phyloP scores from a whole-genome alignment of 345 rosid species.

The Eucalyptus cladocalyx region DNA sequence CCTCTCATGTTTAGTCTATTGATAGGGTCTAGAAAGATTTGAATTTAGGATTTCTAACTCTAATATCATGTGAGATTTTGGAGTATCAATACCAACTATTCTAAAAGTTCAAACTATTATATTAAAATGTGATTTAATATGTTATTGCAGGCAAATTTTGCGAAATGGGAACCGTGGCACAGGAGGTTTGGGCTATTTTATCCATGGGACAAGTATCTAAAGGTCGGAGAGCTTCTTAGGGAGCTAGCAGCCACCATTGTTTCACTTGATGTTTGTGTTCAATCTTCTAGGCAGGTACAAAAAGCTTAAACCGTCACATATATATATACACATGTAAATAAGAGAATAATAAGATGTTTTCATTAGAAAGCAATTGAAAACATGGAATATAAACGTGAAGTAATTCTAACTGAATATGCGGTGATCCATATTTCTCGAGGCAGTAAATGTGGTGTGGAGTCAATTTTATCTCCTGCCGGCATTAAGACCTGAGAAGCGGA shows the following conservation, averaged over 20 bases:
- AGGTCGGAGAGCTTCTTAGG: conserved; percentile 49
- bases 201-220: conserved; percentile 65
- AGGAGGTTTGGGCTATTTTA: conserved; percentile 62
- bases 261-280: conserved; percentile 26
- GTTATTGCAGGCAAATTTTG: conserved; percentile 50
- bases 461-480: not conserved
- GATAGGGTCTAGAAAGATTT: too few relatives aligned
- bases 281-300: conserved; percentile 21
- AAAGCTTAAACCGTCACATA: too few relatives aligned
- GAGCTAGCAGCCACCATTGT: conserved; percentile 24
- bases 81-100: fast-evolving
- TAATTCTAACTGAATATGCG: not conserved
- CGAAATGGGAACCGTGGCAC: conserved; percentile 97
- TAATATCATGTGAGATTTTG: too few relatives aligned
- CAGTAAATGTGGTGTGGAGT: not conserved
- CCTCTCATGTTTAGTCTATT: too few relatives aligned
- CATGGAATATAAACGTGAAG: not conserved
- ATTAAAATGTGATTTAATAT: too few relatives aligned
- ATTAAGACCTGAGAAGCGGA: not conserved
- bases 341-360: too few relatives aligned
- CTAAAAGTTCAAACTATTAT: too few relatives aligned
- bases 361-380: not conserved
- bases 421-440: not conserved
- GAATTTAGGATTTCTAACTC: too few relatives aligned
- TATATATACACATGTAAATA: too few relatives aligned